Evolutionary conservation across 2,329 filamentous ascomycete species (phyloP).

Genomic region (Tolypocladium amazonense): DNA sequence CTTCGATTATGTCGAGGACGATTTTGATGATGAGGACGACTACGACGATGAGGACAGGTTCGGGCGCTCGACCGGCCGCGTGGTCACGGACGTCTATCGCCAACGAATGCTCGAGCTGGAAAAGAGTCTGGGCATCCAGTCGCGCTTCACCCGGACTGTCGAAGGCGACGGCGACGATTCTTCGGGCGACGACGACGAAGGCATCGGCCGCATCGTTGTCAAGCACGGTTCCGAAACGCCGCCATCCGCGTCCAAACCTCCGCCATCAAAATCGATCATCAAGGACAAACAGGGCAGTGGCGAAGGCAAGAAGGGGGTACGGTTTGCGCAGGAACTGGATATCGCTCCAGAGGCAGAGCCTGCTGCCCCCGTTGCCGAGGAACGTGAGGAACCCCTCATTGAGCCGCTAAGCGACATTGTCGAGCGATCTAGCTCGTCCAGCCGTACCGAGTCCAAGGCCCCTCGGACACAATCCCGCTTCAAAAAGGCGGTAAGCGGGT

Average conservation of each 20-base stretch:
- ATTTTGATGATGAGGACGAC: slow-evolving; percentile 32
- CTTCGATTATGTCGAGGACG: slow-evolving; percentile 42
- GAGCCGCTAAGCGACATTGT: slow-evolving; percentile 43
- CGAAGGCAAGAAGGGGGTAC: slow-evolving; percentile 56
- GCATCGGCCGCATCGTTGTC: slow-evolving; percentile 47
- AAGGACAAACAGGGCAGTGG: slow-evolving; percentile 15
- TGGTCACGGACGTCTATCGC: slow-evolving; percentile 65
- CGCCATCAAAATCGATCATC: slow-evolving; percentile 21
- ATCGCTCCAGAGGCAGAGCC: slow-evolving; percentile 40
- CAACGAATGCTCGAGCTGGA: slow-evolving; percentile 80
- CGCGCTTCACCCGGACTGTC: slow-evolving; percentile 44
- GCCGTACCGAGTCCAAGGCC: slow-evolving; percentile 18
- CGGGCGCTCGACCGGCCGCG: slow-evolving; percentile 58
- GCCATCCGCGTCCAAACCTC: slow-evolving; percentile 8
- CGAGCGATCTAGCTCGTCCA: slow-evolving; percentile 28
- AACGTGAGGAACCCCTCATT: slow-evolving; percentile 21
- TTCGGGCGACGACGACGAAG: slow-evolving; percentile 30
- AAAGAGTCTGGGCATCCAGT: slow-evolving; percentile 55
- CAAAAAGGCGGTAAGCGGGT: slow-evolving; percentile 28
- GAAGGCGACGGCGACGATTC: slow-evolving; percentile 24
- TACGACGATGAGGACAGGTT: slow-evolving; percentile 59
- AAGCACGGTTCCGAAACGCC: slow-evolving; percentile 14
- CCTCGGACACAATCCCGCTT: slow-evolving; percentile 38
- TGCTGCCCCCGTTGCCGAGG: slow-evolving; percentile 6
- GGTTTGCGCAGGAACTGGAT: slow-evolving; percentile 68